A percentile compares a stretch with the other conserved stretches of the same genome.
Evolutionary conservation across 495 filamentous ascomycete genomes (phyloP).

Genomic region (Penicillium turbatum): DNA sequence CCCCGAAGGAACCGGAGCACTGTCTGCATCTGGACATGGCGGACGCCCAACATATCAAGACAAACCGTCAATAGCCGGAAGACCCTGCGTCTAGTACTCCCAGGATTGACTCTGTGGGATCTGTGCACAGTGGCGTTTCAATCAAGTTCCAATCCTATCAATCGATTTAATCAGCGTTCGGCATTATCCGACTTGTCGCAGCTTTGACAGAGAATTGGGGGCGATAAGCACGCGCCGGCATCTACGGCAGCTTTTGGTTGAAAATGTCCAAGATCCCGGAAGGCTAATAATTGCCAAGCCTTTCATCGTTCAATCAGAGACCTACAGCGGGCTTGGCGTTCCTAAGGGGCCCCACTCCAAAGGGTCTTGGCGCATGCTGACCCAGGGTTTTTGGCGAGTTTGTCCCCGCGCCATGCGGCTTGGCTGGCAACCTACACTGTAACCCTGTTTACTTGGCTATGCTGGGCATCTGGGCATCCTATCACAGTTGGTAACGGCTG

Average conservation of each 20-base stretch:
- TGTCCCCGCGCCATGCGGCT: conserved; percentile 6
- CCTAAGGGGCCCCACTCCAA: neutral
- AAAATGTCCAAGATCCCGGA: neutral
- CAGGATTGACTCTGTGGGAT: neutral
- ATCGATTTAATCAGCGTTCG: neutral
- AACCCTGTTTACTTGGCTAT: conserved; percentile 1
- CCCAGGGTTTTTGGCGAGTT: neutral
- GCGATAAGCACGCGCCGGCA: neutral
- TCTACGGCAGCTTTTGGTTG: neutral
- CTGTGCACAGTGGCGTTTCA: neutral
- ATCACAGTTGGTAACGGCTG: neutral
- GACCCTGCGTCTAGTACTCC: neutral
- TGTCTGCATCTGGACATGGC: conserved; percentile 11
- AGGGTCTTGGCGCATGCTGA: neutral
- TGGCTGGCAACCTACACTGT: conserved; percentile 7
- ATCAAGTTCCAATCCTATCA: no score
- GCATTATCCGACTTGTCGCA: neutral
- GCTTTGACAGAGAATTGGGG: neutral
- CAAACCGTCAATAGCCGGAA: conserved; percentile 19
- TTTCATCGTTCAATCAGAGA: conserved; percentile 7
- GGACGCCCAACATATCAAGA: neutral
- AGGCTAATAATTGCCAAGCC: conserved; percentile 14
- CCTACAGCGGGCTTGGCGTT: neutral
- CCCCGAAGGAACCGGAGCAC: conserved; percentile 4
- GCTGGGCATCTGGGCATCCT: neutral